Evolutionary conservation across 164 flowering plant genomes (phyloP).

Genomic region (Tinospora cordifolia): DNA sequence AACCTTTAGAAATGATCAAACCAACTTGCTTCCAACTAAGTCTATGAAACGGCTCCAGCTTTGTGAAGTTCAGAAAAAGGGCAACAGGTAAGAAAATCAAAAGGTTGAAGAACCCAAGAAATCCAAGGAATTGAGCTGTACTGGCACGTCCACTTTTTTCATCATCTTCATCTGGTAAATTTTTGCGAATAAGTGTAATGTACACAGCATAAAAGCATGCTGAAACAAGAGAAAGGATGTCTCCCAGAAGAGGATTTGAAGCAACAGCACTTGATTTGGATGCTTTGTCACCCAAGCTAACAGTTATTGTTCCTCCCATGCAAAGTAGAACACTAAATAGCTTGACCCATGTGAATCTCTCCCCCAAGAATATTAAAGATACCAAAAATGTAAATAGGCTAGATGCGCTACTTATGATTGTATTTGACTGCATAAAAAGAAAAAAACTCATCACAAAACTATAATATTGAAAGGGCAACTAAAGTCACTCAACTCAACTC

Average conservation of each 20-base stretch:
- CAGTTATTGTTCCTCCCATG: constrained; percentile 92
- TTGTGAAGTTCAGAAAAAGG: constrained; percentile 55
- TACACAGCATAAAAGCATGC: constrained; percentile 79
- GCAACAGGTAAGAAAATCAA: constrained; percentile 83
- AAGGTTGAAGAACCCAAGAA: constrained; percentile 77
- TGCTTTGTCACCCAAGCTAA: constrained; percentile 71
- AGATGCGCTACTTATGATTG: constrained; percentile 87
- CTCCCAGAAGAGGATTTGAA: constrained; percentile 78
- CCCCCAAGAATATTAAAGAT: constrained; percentile 73
- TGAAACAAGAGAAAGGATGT: constrained; percentile 68
- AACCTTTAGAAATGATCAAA: constrained; percentile 85
- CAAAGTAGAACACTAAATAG: constrained; percentile 82
- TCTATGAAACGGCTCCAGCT: constrained; percentile 51
- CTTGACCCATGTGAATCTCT: constrained; percentile 89
- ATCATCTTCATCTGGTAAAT: constrained; percentile 72
- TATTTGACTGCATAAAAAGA: constrained; percentile 63
- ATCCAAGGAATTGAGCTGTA: constrained; percentile 96
- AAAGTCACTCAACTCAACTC: not conserved
- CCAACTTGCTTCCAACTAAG: constrained; percentile 73
- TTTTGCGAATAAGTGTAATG: constrained; percentile 78
- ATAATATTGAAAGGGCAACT: not conserved
- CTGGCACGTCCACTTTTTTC: constrained; percentile 51
- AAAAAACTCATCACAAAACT: constrained; percentile 9
- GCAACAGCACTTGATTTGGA: constrained; percentile 34
- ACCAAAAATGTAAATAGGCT: constrained; percentile 92